Conservation (phyloP, 176 grass and related monocot genomes). For the Thinopyrum elongatum region DNA sequence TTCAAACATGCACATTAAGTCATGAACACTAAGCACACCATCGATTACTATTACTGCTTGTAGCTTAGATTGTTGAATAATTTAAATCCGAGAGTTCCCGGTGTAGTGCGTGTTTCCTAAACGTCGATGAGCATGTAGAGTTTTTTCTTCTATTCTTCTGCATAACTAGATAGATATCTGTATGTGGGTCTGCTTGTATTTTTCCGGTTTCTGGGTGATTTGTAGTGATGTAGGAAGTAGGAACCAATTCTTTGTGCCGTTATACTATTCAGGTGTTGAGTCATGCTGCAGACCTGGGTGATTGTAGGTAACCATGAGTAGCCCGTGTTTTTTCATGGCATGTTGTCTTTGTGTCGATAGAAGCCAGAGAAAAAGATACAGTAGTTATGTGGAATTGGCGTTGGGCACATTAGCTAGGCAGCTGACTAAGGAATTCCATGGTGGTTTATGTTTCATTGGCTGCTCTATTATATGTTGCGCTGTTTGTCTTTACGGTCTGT, state of each 20-base stretch:
- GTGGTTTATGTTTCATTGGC: not conserved
- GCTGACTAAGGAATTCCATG: not conserved
- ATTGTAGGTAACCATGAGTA: not conserved
- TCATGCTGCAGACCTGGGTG: not conserved
- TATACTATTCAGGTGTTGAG: not conserved
- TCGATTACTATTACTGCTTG: not conserved
- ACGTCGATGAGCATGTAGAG: not conserved
- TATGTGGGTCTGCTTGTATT: not conserved
- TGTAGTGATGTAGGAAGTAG: not conserved
- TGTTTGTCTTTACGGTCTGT: not conserved
- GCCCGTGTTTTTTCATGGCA: not conserved
- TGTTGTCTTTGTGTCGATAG: not conserved
- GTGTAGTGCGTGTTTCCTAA: not conserved
- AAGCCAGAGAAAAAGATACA: not conserved
- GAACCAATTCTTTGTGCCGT: not conserved
- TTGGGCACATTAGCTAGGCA: not conserved
- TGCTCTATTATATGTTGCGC: not conserved
- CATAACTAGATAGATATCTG: not conserved
- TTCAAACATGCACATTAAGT: not conserved
- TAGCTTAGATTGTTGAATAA: not conserved
- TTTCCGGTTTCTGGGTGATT: not conserved
- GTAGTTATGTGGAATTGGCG: not conserved
- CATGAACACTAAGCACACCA: not conserved
- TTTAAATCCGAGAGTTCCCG: not conserved
- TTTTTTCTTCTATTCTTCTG: not conserved